Evolutionary conservation across 2,329 filamentous ascomycete genomes (phyloP).

Genomic region (Chalaropsis thielavioides): DNA sequence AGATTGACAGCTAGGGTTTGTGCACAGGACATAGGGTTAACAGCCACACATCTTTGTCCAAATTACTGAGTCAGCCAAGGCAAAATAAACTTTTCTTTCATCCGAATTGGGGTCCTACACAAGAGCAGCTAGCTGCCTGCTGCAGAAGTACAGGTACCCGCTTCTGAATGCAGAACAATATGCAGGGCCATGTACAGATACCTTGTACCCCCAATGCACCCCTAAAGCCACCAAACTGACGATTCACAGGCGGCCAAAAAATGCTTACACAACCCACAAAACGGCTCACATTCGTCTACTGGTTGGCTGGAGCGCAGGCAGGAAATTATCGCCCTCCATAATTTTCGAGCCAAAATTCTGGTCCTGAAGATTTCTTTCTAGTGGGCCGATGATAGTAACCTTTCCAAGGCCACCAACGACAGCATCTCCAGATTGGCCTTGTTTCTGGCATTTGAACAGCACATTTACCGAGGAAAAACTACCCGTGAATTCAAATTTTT

Average conservation of each 20-base stretch:
- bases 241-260: constrained; percentile 29
- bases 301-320: neutral
- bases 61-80: neutral
- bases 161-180: too few species aligned
- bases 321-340: constrained; percentile 4
- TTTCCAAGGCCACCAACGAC: neutral
- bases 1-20: too few species aligned
- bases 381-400: neutral
- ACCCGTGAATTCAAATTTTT: neutral
- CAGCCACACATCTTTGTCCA: too few species aligned
- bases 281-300: neutral
- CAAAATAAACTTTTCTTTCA: neutral
- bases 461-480: neutral
- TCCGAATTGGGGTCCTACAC: neutral
- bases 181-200: constrained; percentile 2
- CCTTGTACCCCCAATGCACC: neutral
- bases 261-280: constrained; percentile 26
- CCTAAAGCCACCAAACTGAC: constrained; percentile 21
- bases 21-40: too few species aligned
- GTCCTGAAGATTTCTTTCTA: constrained; percentile 5
- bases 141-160: neutral
- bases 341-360: neutral
- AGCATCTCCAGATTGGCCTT: neutral
- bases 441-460: neutral
- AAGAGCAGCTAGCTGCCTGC: neutral